Evolutionary conservation across 805 yeast species (phyloP).

Genomic region (Candida odintsovae): DNA sequence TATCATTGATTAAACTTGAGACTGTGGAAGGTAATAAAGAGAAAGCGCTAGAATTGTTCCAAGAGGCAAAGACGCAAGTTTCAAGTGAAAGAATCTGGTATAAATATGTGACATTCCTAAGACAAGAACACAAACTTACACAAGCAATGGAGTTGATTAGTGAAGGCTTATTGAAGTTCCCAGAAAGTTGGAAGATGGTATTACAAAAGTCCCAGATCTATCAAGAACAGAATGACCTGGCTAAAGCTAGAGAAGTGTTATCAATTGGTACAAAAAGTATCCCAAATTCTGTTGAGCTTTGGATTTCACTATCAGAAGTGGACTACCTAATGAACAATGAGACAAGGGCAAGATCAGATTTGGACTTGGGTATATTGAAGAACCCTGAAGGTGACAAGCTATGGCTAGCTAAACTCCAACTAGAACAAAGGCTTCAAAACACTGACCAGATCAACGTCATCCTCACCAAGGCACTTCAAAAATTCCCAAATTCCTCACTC

Average conservation of each 20-base stretch:
- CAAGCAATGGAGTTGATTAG: slow-evolving; percentile 37
- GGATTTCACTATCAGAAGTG: slow-evolving; percentile 46
- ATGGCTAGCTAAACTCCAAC: slow-evolving; percentile 49
- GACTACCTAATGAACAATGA: slow-evolving; percentile 36
- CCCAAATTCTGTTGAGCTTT: slow-evolving; percentile 40
- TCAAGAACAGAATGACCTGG: slow-evolving; percentile 24
- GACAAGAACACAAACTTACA: slow-evolving; percentile 32
- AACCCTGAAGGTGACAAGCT: slow-evolving; percentile 44
- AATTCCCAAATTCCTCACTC: slow-evolving; percentile 49
- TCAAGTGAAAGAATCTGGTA: slow-evolving; percentile 51
- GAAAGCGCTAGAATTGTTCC: slow-evolving; percentile 32
- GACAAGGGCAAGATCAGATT: slow-evolving; percentile 61
- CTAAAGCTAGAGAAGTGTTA: slow-evolving; percentile 42
- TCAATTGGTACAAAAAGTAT: slow-evolving; percentile 43
- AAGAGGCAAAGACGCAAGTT: slow-evolving; percentile 30
- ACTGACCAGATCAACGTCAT: slow-evolving; percentile 45
- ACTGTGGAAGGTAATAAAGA: slow-evolving; percentile 32
- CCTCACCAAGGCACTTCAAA: slow-evolving; percentile 51
- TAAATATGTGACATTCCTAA: slow-evolving; percentile 48
- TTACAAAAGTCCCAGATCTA: slow-evolving; percentile 60
- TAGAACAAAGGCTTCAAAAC: slow-evolving; percentile 52
- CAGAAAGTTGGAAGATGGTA: slow-evolving; percentile 46
- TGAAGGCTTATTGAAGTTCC: slow-evolving; percentile 43
- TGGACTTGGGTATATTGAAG: slow-evolving; percentile 59
- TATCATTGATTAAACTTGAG: slow-evolving; percentile 68